Base-by-base conservation (phyloP, 2,329 filamentous ascomycete genomes). In the Colletotrichum somersetense region DNA sequence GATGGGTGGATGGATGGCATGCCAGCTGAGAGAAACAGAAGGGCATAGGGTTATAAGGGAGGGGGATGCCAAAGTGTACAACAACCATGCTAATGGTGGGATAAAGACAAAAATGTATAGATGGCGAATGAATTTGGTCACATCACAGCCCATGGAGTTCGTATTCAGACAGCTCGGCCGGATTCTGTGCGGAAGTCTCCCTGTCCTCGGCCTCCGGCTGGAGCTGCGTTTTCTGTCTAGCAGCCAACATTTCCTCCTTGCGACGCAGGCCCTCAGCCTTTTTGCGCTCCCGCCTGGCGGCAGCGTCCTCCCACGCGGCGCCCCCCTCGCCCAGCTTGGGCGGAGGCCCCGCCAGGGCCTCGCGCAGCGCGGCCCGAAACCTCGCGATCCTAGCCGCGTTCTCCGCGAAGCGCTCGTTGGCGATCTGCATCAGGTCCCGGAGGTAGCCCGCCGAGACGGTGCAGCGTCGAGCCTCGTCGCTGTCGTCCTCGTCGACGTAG, bases 361-460 rank as follows among this genome's bases (percentile, higher is more conserved):
- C 79, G 66, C 78, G 75, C 53, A 93, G 81, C 8, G 88, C 86
- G 2, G 77, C 75, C 56, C 86, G 84, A 75, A 96, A 94, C 53
- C 92, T 85, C 59, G 85, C 85, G 73, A 92, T 94, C 57, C 93
- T 86, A 76, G 89, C 89, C 26, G 82, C 80, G 76, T 96, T 96
- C 79, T 92, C 89, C 11, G 78, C 81, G 77, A 96, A 96, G 62
- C 93, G 86, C 79, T 94, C 89, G 77, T 96, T 95, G 10, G 92
- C 90, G 67, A 97, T 88, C 4, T 83, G 80, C 16, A 95, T 82
- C 18, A 98, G 84, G 70, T 88, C 89, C 53, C 83, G 82, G 6
- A 98, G 85, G 77, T 96, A 95, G 11, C 84, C 83, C 44, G 91
- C 86, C 1, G 89, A 85, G 1, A 97, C 93, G 30, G 92, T 82